phyloP scores from a whole-genome alignment of 2,329 filamentous ascomycete species.

The Colletotrichum cordylinicola region DNA sequence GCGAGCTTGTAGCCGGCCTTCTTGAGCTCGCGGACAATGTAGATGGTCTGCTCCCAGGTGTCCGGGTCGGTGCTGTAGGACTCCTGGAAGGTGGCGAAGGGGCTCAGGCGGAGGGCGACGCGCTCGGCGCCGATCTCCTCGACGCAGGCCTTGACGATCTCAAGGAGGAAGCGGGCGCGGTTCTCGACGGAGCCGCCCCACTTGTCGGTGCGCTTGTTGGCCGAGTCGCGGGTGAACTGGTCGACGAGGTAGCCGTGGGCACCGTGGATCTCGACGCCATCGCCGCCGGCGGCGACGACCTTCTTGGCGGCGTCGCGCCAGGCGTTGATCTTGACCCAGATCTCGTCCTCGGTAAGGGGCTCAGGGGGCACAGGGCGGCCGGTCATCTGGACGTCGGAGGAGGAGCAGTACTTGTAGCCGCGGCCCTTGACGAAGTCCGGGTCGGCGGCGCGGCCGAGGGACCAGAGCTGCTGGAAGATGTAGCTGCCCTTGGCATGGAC shows the following conservation, averaged over 20 bases:
- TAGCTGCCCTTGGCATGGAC: conserved; percentile 34
- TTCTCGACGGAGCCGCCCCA: conserved; percentile 61
- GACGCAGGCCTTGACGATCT: conserved; percentile 48
- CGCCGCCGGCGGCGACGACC: conserved; percentile 46
- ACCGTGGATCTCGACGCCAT: conserved; percentile 62
- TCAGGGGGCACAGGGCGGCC: conserved; percentile 21
- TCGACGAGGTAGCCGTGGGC: conserved; percentile 61
- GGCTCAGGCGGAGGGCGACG: conserved; percentile 42
- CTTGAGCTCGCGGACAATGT: conserved; percentile 32
- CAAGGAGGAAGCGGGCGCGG: conserved; percentile 56
- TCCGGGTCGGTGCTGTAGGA: conserved; percentile 27
- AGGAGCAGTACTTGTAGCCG: conserved; percentile 32
- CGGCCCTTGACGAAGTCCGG: conserved; percentile 20
- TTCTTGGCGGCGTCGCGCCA: conserved; percentile 55
- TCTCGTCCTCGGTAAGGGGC: conserved; percentile 53
- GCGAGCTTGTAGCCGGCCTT: conserved; percentile 32
- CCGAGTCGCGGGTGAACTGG: conserved; percentile 53
- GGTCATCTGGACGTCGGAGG: conserved; percentile 27
- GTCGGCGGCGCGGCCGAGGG: conserved; percentile 22
- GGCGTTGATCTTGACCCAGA: conserved; percentile 61
- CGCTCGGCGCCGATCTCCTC: conserved; percentile 36
- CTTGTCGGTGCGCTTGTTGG: conserved; percentile 44
- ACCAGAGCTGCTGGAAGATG: conserved; percentile 29
- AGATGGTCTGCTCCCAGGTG: conserved; percentile 32
- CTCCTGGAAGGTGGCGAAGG: conserved; percentile 32